Base-by-base conservation (phyloP, 441 rosid genomes). In the Eruca vesicaria region DNA sequence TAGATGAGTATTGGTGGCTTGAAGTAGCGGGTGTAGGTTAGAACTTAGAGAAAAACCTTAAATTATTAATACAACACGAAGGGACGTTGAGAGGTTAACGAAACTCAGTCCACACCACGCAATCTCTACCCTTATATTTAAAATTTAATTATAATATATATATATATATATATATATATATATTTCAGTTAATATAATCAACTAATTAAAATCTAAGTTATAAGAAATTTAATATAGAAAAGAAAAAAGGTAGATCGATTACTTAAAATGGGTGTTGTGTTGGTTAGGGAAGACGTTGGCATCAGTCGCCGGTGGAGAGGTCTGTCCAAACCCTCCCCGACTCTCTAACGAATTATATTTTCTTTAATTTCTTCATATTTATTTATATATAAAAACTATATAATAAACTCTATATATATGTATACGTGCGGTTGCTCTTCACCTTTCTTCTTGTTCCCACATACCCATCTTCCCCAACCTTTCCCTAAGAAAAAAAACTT, bases 11-110 rank as follows among this genome's bases (percentile, higher is more conserved):
- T 69, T 69, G 90, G 89, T 91, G 89, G 91, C 87, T 88, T 88
- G 83, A 79, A 82, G 90, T 89, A 85, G 94, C 79, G 52, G 89
- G 68, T 82, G 92, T 89, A 91, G 98, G 98, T 93, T 91, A 82
- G 95, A 93, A 93, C 83, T 77, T 82, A 69, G 77, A 66, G 52
- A 73, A 61, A 36, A 80, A 5, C 84, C 71, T 81, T 56, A 67
- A 32, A 43, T 33, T 68, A 65, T 32, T 62, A 48, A 78, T 67
- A 31, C 23, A 4, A 29, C 3, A 81, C 60, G 2, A 69, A 70
- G 79, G 65, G 97, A 91, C 82, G 95, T 89, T 89, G 98, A 93
- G 88, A 93, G 95, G 81, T 84, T 87, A 93, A 87, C 89, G 76
- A 88, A 93, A 82, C 72, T 69, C 83, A 83, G 12, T 78, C 81